Percentiles rank a stretch among this genome's conserved stretches.
phyloP scores from a whole-genome alignment of 169 alveolate genomes.

The Miamiensis avidus region DNA sequence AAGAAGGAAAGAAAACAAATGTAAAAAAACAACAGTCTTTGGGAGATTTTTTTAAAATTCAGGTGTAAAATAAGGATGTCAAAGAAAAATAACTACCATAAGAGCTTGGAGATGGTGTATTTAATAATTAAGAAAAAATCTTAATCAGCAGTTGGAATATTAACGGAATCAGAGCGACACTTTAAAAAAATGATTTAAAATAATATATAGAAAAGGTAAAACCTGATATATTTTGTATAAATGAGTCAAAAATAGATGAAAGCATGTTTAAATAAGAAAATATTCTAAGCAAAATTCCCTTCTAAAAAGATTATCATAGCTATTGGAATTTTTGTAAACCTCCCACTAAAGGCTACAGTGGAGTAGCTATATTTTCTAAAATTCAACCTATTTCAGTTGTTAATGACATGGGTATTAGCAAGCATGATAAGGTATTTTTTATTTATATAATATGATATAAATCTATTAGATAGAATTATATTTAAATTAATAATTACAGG shows the following conservation, averaged over 20 bases:
- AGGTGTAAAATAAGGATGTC: too few species aligned
- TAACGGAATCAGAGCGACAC: conserved; percentile 70
- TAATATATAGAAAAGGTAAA: conserved; percentile 39
- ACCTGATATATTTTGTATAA: conserved; percentile 69
- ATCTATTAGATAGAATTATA: background rate
- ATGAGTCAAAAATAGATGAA: conserved; percentile 70
- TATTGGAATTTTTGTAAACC: conserved; percentile 58
- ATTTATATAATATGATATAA: too few species aligned
- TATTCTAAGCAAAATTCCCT: conserved; percentile 45
- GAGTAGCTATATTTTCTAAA: conserved; percentile 66
- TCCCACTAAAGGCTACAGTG: conserved; percentile 73
- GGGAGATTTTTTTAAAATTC: too few species aligned
- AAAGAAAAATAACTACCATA: too few species aligned
- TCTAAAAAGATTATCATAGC: conserved; percentile 59
- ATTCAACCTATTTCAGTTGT: conserved; percentile 53
- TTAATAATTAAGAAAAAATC: conserved; percentile 15
- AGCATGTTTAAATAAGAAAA: conserved; percentile 40
- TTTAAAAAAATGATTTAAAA: conserved; percentile 7
- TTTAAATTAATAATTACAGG: conserved; percentile 7
- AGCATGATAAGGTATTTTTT: too few species aligned
- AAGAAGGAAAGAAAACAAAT: too few species aligned
- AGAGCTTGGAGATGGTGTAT: too few species aligned
- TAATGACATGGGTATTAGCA: conserved; percentile 39
- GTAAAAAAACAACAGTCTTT: too few species aligned
- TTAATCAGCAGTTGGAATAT: conserved; percentile 76